Conservation (phyloP, 2,329 filamentous ascomycete species). For the Colletotrichum liaoningense region DNA sequence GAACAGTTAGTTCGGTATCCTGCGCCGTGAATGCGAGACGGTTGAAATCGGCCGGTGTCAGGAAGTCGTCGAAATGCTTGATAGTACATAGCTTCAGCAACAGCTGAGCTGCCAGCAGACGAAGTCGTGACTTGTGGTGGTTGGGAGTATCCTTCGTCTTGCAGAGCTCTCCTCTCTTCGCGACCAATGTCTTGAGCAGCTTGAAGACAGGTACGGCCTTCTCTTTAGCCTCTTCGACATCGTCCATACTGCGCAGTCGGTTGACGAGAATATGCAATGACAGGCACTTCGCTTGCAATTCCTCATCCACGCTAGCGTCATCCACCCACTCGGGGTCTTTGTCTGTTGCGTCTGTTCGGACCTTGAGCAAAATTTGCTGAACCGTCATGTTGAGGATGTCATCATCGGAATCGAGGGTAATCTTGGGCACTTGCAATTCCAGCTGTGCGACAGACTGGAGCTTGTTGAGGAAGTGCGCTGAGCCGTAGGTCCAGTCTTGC, state of each 20-base stretch:
- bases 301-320: conserved; percentile 78
- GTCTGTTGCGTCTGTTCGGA: conserved; percentile 70
- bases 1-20: conserved; percentile 79
- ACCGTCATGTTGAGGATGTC: conserved; percentile 83
- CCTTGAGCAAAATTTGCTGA: conserved; percentile 78
- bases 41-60: conserved; percentile 82
- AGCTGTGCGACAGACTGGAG: conserved; percentile 80
- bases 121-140: conserved; percentile 82
- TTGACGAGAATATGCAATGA: conserved; percentile 90
- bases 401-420: conserved; percentile 79
- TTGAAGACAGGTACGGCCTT: conserved; percentile 78
- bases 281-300: conserved; percentile 85
- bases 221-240: conserved; percentile 64
- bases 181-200: conserved; percentile 81
- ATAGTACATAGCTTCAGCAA: conserved; percentile 86
- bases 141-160: conserved; percentile 80
- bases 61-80: conserved; percentile 79
- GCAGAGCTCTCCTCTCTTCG: conserved; percentile 82
- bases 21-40: conserved; percentile 84
- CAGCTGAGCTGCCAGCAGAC: conserved; percentile 83
- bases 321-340: conserved; percentile 74
- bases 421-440: conserved; percentile 78
- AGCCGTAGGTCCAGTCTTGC: conserved; percentile 78
- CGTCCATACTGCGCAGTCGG: conserved; percentile 73
- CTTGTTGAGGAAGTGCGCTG: conserved; percentile 80